Evolutionary conservation across 169 alveolate genomes (phyloP), one percentile per base, ranked within the genome.

Genomic region (Eimeria acervulina): DNA sequence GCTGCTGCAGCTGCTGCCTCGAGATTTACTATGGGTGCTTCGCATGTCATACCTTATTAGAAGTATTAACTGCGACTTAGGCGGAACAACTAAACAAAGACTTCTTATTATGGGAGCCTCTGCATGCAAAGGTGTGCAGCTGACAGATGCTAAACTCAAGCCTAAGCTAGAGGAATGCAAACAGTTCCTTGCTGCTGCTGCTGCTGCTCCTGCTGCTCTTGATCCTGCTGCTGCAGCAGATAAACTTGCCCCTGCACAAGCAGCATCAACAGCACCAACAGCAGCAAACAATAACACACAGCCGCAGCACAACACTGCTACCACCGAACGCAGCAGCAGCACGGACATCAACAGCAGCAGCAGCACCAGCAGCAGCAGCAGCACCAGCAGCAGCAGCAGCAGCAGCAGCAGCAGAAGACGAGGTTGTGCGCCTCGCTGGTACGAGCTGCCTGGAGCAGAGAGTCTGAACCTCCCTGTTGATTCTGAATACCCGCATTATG

Each of bases 21-120:
- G 76, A 6, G 96, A 92, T 40, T 36, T 92, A 19, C 33, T 92
- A 28, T 92, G 96, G 96, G 31, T 92, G 15, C 72, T 92, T 38
- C 91, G 96, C 51, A 83, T 83, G 92, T 28, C 33, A 13, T 44
- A 83, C 28, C 38, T 83, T 26, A 42, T 81, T 17, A 61, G 90
- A 23, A 40, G 70, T 19, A 42, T 81, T 33, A 81, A 81, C 70
- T 44, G 15, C 38, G 47, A 40, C 1, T 55, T 83, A 31, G 78
- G 92, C 33, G 92, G 92, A 66, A 44, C 55, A 8, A 83, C 74
- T n/a, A 47, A 55, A 40, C 31, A 33, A 15, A 66, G 74, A 44
- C n/a, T 83, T 12, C 78, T 83, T 19, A 70, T 31, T 31, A 83
- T 83, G 92, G 92, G 78, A 23, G 78, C 21, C 28, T 12, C 74